Conservation (phyloP, 805 yeast species). For the Schwanniomyces yamadae region DNA sequence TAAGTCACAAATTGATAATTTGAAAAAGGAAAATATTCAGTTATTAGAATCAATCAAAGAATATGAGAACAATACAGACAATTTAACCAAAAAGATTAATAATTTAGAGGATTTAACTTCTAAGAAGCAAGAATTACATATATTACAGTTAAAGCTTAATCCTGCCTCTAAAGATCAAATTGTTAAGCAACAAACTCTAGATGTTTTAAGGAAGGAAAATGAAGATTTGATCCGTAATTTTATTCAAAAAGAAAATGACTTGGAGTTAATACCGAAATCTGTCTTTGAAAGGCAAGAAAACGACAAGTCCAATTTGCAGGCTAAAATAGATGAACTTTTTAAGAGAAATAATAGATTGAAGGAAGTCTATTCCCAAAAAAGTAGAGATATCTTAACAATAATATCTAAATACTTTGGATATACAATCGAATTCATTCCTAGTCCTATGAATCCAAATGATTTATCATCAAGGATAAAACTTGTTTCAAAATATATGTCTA, state of each 20-base stretch:
- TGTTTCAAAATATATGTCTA: conserved; percentile 41
- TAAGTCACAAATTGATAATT: conserved; percentile 14
- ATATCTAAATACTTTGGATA: conserved; percentile 72
- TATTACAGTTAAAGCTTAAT: conserved; percentile 63
- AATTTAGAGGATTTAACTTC: conserved; percentile 18
- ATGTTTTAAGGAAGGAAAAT: conserved; percentile 58
- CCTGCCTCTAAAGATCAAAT: conserved; percentile 64
- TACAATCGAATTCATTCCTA: conserved; percentile 61
- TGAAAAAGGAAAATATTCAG: conserved; percentile 43
- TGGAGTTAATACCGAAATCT: conserved; percentile 52
- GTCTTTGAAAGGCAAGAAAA: conserved; percentile 60
- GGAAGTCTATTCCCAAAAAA: conserved; percentile 61
- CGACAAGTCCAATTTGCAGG: conserved; percentile 50
- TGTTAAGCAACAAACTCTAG: conserved; percentile 53
- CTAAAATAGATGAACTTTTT: conserved; percentile 45
- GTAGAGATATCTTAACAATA: conserved; percentile 68
- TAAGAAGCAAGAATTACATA: conserved; percentile 33
- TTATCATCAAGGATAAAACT: conserved; percentile 55
- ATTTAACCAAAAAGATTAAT: conserved; percentile 36
- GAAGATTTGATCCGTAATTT: conserved; percentile 43
- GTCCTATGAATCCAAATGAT: conserved; percentile 41
- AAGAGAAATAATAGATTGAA: conserved; percentile 55
- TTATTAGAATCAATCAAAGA: conserved; percentile 36
- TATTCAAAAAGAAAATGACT: conserved; percentile 11
- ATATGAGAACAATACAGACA: conserved; percentile 32